Conservation (phyloP, 148 eudicot species). For the Persicaria maculosa region DNA sequence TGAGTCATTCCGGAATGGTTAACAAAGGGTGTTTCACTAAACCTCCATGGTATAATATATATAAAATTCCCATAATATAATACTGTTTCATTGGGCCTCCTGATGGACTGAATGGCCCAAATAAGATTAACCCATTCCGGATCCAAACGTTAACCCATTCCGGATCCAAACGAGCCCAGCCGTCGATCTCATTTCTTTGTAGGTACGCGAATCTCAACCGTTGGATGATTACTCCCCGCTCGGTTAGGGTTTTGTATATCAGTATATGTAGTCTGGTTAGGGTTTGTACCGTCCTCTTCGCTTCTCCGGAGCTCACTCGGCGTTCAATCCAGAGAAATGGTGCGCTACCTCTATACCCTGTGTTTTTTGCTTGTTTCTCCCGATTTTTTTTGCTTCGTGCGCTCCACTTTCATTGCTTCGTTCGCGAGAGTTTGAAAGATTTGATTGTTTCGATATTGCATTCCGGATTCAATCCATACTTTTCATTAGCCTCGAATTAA, state of each 20-base stretch:
- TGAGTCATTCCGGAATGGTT: too few species aligned
- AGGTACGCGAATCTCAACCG: neutral
- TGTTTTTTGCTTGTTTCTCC: neutral
- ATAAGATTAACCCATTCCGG: neutral
- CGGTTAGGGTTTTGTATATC: slow-evolving; percentile 2
- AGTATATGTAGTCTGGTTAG: neutral
- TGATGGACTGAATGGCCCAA: neutral
- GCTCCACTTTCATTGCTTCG: too few species aligned
- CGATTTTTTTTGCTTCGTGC: too few species aligned
- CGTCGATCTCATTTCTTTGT: neutral
- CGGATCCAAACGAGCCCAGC: neutral
- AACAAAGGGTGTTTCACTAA: too few species aligned
- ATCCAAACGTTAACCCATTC: neutral
- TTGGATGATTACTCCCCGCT: neutral
- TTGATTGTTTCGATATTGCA: too few species aligned
- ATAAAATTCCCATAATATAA: too few species aligned
- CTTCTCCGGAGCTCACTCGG: neutral
- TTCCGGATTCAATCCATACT: too few species aligned
- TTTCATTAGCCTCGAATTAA: too few species aligned
- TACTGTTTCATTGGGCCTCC: neutral
- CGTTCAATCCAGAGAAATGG: neutral
- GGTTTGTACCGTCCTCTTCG: neutral
- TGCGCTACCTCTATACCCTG: neutral
- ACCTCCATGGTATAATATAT: too few species aligned
- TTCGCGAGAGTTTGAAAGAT: too few species aligned